Conservation (phyloP, 352 stramenopile genomes). For the Globisporangium apiculatum region DNA sequence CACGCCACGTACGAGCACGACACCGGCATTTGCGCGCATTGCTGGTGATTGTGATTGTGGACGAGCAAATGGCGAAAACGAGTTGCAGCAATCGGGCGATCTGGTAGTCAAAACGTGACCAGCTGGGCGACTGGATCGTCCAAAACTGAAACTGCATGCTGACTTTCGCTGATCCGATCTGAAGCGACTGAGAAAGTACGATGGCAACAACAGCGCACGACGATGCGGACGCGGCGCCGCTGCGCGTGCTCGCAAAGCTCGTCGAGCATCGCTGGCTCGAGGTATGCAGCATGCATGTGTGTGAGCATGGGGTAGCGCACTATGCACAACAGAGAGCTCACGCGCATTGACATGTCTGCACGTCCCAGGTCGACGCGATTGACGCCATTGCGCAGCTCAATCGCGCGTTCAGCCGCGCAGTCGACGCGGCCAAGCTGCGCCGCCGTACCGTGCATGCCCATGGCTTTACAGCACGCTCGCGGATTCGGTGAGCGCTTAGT, state of each 20-base stretch:
- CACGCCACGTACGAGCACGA: conserved; percentile 41
- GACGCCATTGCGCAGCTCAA: conserved; percentile 21
- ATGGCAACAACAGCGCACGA: neutral
- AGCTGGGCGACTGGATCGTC: neutral
- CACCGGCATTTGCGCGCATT: conserved; percentile 53
- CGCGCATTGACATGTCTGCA: too few species aligned
- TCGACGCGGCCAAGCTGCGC: conserved; percentile 24
- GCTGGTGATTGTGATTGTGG: neutral
- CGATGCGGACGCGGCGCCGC: neutral
- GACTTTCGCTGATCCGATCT: too few species aligned
- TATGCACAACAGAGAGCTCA: neutral
- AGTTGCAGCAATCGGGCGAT: neutral
- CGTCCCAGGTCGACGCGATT: conserved; percentile 24
- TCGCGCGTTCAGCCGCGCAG: conserved; percentile 11
- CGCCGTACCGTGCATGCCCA: conserved; percentile 15
- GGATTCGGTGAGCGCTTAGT: neutral
- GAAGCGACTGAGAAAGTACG: neutral
- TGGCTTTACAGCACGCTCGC: conserved; percentile 16
- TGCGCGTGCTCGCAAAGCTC: conserved; percentile 25
- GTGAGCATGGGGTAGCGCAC: neutral
- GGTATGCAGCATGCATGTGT: conserved; percentile 11
- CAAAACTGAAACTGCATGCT: too few species aligned
- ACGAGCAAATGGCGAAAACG: too few species aligned
- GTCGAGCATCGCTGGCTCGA: conserved; percentile 33
- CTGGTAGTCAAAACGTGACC: conserved; percentile 8